Percentiles rank a stretch among this genome's conserved stretches.
These are phyloP conservation scores for Hortiboletus flavorubellus DNA, from an alignment of 768 basidiomycete genomes.

Conservation along the genomic window DNA sequence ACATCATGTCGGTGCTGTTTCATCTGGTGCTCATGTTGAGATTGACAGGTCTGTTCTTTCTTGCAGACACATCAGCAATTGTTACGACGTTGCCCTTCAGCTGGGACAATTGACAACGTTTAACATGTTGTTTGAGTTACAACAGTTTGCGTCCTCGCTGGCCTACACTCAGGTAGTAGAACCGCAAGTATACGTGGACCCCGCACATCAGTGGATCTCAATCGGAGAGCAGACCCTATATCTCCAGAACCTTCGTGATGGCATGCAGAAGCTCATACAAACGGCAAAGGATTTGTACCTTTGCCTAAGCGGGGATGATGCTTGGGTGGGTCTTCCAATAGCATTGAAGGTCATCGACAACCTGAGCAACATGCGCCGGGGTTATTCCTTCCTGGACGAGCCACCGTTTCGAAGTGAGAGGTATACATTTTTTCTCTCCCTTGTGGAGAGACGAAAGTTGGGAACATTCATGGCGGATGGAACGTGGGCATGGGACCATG, in stretches of 20 bases:
- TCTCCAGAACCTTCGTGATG: too few species aligned
- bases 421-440: background rate
- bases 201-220: too few species aligned
- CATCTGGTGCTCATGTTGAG: background rate
- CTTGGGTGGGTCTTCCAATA: background rate
- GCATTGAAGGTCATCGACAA: background rate
- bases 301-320: background rate
- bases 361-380: background rate
- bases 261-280: too few species aligned
- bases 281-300: background rate
- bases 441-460: background rate
- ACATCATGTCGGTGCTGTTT: background rate
- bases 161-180: too few species aligned
- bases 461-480: background rate
- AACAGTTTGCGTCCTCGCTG: too few species aligned
- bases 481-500: background rate
- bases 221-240: too few species aligned
- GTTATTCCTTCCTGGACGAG: background rate
- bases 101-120: background rate
- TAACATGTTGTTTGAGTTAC: slow-evolving; percentile 6
- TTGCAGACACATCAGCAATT: background rate
- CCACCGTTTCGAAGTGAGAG: background rate
- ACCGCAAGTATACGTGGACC: too few species aligned
- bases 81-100: background rate
- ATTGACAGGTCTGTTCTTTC: background rate